These are phyloP conservation scores for Aspergillus sparsus DNA, from an alignment of 495 filamentous ascomycete genomes.

Conservation along the genomic window DNA sequence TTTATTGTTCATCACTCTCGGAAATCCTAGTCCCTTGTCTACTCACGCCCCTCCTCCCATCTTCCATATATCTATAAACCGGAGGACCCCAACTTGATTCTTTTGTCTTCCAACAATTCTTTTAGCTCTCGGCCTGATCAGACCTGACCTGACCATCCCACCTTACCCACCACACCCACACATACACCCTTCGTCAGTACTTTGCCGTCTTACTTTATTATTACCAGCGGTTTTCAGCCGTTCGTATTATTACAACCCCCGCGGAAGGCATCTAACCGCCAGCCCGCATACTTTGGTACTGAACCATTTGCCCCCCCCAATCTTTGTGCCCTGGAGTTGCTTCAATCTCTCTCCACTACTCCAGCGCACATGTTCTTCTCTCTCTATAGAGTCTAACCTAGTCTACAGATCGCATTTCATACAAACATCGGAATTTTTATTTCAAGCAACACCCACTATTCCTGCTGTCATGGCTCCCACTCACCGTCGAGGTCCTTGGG, in stretches of 20 bases:
- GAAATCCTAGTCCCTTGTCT: constrained; percentile 17
- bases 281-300: constrained; percentile 5
- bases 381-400: constrained; percentile 5
- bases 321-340: constrained; percentile 1
- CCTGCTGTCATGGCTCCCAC: constrained; percentile 44
- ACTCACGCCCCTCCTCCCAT: constrained; percentile 7
- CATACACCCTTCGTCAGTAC: not conserved
- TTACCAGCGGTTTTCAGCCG: not conserved
- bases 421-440: not conserved
- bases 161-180: not conserved
- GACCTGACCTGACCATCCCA: not conserved
- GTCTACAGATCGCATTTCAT: constrained; percentile 1
- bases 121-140: not conserved
- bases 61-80: constrained; percentile 27
- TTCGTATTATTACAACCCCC: not conserved
- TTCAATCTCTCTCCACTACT: constrained; percentile 5
- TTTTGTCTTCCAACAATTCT: constrained; percentile 7
- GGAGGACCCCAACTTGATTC: constrained; percentile 11
- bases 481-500: constrained; percentile 88
- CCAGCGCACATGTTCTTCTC: not conserved
- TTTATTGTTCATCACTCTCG: constrained; percentile 18
- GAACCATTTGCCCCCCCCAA: constrained; percentile 7
- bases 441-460: constrained; percentile 8
- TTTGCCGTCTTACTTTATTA: not conserved
- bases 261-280: constrained; percentile 8